These are phyloP conservation scores for Termitomyces sp. DNA, from an alignment of 768 basidiomycete genomes.

Conservation along the genomic window DNA sequence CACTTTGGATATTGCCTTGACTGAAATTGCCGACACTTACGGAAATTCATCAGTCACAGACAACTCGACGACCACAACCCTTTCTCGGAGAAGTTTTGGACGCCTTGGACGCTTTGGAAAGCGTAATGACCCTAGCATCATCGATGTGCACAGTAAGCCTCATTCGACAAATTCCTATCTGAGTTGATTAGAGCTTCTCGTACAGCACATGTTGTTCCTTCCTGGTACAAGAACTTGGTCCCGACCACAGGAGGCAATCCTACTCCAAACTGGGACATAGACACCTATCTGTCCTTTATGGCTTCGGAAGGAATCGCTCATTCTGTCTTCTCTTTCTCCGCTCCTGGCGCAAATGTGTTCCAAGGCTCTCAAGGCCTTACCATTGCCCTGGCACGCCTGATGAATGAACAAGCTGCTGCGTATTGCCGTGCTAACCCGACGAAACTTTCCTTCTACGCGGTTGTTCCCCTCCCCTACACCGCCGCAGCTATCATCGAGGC, in stretches of 20 bases:
- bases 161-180: background rate
- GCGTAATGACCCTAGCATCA: conserved; percentile 17
- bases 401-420: conserved; percentile 32
- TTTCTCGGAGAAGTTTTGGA: conserved; percentile 3
- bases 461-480: conserved; percentile 31
- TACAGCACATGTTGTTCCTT: conserved; percentile 25
- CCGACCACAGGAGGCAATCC: conserved; percentile 24
- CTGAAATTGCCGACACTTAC: conserved; percentile 20
- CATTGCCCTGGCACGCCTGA: conserved; percentile 28
- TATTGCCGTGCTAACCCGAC: conserved; percentile 23
- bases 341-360: conserved; percentile 28
- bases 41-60: background rate
- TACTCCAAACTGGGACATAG: conserved; percentile 26
- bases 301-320: conserved; percentile 23
- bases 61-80: conserved; percentile 3
- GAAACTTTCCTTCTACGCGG: conserved; percentile 28
- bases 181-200: background rate
- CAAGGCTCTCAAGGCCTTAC: conserved; percentile 22
- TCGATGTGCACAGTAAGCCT: conserved; percentile 26
- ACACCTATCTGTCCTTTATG: conserved; percentile 26
- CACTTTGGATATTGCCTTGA: conserved; percentile 18
- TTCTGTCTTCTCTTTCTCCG: conserved; percentile 26
- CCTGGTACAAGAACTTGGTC: conserved; percentile 26
- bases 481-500: conserved; percentile 27
- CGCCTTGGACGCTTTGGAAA: conserved; percentile 5